Conservation (phyloP, 2,329 filamentous ascomycete genomes). For the Exophiala oligosperma region DNA sequence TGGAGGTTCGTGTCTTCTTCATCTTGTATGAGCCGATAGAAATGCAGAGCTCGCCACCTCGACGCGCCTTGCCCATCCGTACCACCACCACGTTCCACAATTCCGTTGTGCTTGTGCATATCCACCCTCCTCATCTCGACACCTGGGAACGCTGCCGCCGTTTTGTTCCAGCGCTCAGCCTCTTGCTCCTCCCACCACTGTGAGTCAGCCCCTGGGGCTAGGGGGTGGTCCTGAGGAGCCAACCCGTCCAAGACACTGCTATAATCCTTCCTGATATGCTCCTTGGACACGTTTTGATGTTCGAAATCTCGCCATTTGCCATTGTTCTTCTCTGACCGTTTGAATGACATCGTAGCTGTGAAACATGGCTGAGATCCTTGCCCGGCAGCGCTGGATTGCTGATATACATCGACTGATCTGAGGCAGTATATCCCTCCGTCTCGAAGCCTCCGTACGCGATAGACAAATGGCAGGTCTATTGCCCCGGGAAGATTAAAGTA, state of each 20-base stretch:
- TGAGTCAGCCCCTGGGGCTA: slow-evolving; percentile 38
- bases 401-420: slow-evolving; percentile 53
- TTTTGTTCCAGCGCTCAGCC: slow-evolving; percentile 30
- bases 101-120: slow-evolving; percentile 51
- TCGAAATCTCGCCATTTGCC: slow-evolving; percentile 16
- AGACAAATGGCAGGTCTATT: slow-evolving; percentile 50
- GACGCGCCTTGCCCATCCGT: slow-evolving; percentile 29
- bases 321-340: slow-evolving; percentile 21
- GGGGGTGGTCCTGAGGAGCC: slow-evolving; percentile 35
- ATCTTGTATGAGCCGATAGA: slow-evolving; percentile 48
- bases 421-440: slow-evolving; percentile 55
- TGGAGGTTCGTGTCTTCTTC: slow-evolving; percentile 28
- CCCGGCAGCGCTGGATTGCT: slow-evolving; percentile 36
- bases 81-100: slow-evolving; percentile 27
- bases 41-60: slow-evolving; percentile 45
- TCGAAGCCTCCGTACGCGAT: slow-evolving; percentile 51
- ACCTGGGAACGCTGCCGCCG: slow-evolving; percentile 39
- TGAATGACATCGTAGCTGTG: slow-evolving; percentile 25
- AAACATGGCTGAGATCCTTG: slow-evolving; percentile 19
- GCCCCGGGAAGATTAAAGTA: slow-evolving; percentile 53
- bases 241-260: slow-evolving; percentile 33
- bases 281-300: slow-evolving; percentile 27
- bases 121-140: slow-evolving; percentile 54
- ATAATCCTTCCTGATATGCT: slow-evolving; percentile 34
- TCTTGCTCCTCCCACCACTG: slow-evolving; percentile 37